These are phyloP conservation scores for Naematelia encephala DNA, from an alignment of 768 basidiomycete genomes.

Conservation along the genomic window DNA sequence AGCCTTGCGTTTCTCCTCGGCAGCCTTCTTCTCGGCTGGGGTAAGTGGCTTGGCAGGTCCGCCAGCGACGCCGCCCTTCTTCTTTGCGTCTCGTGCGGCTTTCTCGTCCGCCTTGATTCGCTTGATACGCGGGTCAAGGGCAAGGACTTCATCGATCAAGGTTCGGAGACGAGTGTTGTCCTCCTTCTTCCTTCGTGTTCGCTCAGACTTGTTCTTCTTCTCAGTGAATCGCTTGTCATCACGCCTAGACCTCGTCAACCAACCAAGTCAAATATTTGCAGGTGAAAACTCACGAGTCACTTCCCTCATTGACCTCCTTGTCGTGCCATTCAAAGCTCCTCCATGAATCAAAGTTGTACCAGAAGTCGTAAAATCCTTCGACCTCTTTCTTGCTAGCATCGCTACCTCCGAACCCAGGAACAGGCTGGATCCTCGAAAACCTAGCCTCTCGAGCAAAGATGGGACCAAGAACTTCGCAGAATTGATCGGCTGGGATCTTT, in stretches of 20 bases:
- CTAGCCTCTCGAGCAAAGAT: slow-evolving; percentile 88
- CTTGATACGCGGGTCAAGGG: slow-evolving; percentile 89
- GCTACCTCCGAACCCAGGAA: slow-evolving; percentile 70
- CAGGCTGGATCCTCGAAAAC: slow-evolving; percentile 80
- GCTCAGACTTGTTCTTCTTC: slow-evolving; percentile 99
- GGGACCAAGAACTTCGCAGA: slow-evolving; percentile 71
- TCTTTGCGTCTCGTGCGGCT: slow-evolving; percentile 87
- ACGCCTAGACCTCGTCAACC: slow-evolving; percentile 59
- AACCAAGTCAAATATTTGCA: background rate
- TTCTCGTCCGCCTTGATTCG: slow-evolving; percentile 96
- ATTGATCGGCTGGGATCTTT: slow-evolving; percentile 56
- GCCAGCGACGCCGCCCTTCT: slow-evolving; percentile 55
- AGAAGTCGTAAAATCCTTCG: slow-evolving; percentile 94
- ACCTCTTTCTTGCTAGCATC: slow-evolving; percentile 76
- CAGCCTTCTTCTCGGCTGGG: slow-evolving; percentile 55
- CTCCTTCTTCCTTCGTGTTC: slow-evolving; percentile 93
- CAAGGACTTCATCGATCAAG: slow-evolving; percentile 79
- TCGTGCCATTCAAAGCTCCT: slow-evolving; percentile 95
- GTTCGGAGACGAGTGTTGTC: slow-evolving; percentile 84
- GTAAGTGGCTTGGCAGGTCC: slow-evolving; percentile 44
- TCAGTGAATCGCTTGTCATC: slow-evolving; percentile 99
- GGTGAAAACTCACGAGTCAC: slow-evolving; percentile 67
- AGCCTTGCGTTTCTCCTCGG: slow-evolving; percentile 56
- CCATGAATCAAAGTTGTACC: slow-evolving; percentile 99
- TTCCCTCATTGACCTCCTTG: slow-evolving; percentile 97